Base-by-base conservation (phyloP, 2,329 filamentous ascomycete genomes). In the Xylariaceae sp. region DNA sequence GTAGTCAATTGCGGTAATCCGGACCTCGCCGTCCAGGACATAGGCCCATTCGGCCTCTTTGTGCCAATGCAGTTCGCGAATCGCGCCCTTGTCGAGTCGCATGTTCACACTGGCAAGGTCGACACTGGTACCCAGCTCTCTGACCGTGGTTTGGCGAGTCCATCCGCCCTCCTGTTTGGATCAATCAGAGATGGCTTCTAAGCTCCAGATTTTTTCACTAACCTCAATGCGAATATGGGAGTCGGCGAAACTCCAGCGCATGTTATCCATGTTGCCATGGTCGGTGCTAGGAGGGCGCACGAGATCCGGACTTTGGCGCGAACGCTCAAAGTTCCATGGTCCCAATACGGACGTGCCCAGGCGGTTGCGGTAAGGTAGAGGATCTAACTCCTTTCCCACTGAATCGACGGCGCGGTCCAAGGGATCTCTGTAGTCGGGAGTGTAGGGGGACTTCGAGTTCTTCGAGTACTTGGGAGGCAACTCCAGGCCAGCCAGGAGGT, bases 41-140 rank as follows among this genome's bases (percentile, higher is more conserved):
- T 88, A 90, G 0, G 86, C 87, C 88, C 88, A 91, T 69, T 92
- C 88, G 44, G 87, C 88, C 71, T 90, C 86, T 66, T 88, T 89
- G 77, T 92, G 88, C 88, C 88, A 92, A 70, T 92, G 88, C 7
- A 92, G 78, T 71, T 92, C 88, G 34, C 88, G 86, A 66, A 89
- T 89, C 37, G 87, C 88, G 41, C 88, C 87, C 63, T 83, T 75
- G 45, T 87, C 88, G 2, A 92, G 82, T 9, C 88, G 82, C 88
- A 92, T 92, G 71, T 92, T 90, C 57, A 91, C 88, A 47, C 86
- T 85, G 1, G 88, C 88, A 50, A 92, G 80, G 69, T 90, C 86
- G n/a, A 83, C 79, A 65, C 84, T 88, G 6, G 81, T 81, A 37
- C 82, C 79, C 2, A 89, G 77, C 73, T 88, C 85, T 37, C 84